Evolutionary conservation across 2,329 filamentous ascomycete species (phyloP).

Genomic region (Sclerotinia spermophila): DNA sequence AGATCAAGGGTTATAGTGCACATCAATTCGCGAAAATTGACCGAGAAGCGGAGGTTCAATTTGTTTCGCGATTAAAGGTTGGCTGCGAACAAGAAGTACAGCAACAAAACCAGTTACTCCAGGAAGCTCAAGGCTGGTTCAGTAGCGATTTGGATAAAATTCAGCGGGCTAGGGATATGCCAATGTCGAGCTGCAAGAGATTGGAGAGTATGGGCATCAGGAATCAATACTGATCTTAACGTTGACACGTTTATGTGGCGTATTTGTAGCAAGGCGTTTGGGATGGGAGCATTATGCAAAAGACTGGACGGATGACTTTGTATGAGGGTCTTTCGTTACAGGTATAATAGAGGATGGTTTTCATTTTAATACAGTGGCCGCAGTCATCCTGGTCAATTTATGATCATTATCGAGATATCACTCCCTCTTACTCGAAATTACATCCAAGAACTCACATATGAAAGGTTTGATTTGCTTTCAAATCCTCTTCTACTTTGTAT

Average conservation of each 20-base stretch:
- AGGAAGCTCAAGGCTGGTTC: conserved; percentile 69
- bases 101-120: conserved; percentile 50
- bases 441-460: background rate
- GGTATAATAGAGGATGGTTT: conserved; percentile 4
- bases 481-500: background rate
- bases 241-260: conserved; percentile 24
- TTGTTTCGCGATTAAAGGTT: conserved; percentile 62
- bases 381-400: background rate
- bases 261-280: conserved; percentile 33
- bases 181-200: conserved; percentile 56
- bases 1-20: conserved; percentile 66
- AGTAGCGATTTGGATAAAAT: conserved; percentile 61
- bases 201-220: conserved; percentile 47
- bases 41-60: conserved; percentile 68
- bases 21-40: conserved; percentile 74
- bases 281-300: conserved; percentile 18
- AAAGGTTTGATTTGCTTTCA: background rate
- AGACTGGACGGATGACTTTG: conserved; percentile 10
- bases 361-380: conserved; percentile 6
- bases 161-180: conserved; percentile 46
- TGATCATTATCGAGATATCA: background rate
- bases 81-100: conserved; percentile 73
- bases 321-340: background rate
- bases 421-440: background rate
- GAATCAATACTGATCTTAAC: conserved; percentile 10